Evolutionary conservation across 345 rosid genomes (phyloP).

Genomic region (Ricinus communis): DNA sequence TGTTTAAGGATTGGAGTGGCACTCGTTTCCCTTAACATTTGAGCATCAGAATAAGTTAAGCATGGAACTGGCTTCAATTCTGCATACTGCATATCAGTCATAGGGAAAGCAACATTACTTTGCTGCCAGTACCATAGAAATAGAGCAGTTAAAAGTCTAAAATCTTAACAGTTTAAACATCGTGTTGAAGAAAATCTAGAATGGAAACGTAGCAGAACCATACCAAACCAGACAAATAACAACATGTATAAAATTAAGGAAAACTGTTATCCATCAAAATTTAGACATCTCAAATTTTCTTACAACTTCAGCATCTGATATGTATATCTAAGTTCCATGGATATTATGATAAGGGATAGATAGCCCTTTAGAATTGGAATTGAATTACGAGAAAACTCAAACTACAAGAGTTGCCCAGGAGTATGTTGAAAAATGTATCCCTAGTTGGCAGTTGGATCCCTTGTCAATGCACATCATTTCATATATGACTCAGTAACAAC

Average conservation of each 20-base stretch:
- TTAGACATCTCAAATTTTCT: neutral
- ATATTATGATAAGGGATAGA: neutral
- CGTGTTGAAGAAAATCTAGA: constrained; percentile 1
- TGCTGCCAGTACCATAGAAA: neutral
- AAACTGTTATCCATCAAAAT: neutral
- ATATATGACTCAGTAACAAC: neutral
- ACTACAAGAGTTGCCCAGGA: neutral
- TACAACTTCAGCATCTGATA: neutral
- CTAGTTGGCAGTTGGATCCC: neutral
- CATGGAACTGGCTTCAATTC: constrained; percentile 97
- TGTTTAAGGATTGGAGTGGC: constrained; percentile 91
- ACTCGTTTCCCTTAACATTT: constrained; percentile 58
- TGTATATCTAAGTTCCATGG: neutral
- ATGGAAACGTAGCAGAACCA: neutral
- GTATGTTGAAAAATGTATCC: neutral
- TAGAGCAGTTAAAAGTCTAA: no score
- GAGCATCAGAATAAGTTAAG: constrained; percentile 78
- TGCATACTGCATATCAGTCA: constrained; percentile 63
- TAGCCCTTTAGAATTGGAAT: neutral
- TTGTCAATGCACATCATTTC: neutral
- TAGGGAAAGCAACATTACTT: constrained; percentile 11
- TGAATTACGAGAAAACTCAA: neutral
- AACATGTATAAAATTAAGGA: neutral
- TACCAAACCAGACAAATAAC: neutral
- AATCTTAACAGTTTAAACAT: no score